phyloP scores from a whole-genome alignment of 768 basidiomycete species.

The Rhizopogon vesiculosus region DNA sequence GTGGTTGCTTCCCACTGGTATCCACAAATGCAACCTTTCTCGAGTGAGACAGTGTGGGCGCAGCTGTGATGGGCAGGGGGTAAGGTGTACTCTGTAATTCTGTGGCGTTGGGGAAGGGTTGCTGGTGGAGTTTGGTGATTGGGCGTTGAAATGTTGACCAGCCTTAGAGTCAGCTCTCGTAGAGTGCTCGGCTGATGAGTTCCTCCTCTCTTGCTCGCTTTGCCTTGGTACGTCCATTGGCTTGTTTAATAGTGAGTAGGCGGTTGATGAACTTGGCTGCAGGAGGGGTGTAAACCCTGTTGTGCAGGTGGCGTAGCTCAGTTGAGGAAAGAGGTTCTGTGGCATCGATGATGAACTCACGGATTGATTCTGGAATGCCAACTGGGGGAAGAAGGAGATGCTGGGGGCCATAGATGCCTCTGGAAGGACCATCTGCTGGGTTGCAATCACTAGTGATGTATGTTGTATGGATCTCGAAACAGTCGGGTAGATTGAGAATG shows the following conservation, averaged over 20 bases:
- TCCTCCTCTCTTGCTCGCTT: no score
- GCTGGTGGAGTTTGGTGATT: no score
- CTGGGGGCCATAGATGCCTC: slow-evolving; percentile 2
- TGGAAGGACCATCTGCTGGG: slow-evolving; percentile 6
- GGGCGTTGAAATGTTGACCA: no score
- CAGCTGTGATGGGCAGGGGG: slow-evolving; percentile 10
- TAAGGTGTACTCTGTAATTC: slow-evolving; percentile 7
- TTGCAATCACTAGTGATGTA: slow-evolving; percentile 1
- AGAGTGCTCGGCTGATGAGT: no score
- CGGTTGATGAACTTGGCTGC: background rate
- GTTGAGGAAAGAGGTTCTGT: background rate
- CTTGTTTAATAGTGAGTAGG: background rate
- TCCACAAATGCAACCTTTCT: slow-evolving; percentile 24
- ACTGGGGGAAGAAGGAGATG: slow-evolving; percentile 12
- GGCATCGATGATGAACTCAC: background rate
- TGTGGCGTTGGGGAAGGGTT: background rate
- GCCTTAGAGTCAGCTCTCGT: no score
- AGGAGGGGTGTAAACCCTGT: background rate
- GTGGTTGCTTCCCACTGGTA: slow-evolving; percentile 3
- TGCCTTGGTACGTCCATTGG: background rate
- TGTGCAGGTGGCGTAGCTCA: background rate
- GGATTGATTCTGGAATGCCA: background rate
- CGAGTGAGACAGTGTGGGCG: slow-evolving; percentile 24
- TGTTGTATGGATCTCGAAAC: background rate
- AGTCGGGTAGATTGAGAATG: background rate